Conservation (phyloP, 108 stramenopile genomes). For the Nannochloropsis salina region DNA sequence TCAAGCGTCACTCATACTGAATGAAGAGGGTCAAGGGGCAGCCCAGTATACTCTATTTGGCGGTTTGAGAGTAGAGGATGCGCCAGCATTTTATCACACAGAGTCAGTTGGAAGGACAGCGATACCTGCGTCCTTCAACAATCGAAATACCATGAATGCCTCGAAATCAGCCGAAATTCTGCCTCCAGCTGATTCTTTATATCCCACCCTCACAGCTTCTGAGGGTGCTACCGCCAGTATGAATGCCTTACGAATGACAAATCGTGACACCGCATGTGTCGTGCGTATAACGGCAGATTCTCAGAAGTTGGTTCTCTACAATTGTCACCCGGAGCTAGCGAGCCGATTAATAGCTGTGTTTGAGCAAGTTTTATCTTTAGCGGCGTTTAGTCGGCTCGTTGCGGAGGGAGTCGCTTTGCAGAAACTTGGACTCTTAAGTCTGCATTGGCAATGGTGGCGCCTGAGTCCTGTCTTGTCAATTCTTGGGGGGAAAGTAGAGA, state of each 20-base stretch:
- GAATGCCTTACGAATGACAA: slow-evolving; percentile 16
- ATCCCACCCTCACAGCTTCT: neutral
- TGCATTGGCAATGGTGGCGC: neutral
- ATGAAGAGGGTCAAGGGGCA: neutral
- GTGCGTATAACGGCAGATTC: neutral
- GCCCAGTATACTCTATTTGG: neutral
- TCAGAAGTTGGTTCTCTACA: neutral
- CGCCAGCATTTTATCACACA: neutral
- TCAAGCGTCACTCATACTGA: neutral
- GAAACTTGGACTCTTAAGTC: neutral
- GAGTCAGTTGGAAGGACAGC: too few species aligned
- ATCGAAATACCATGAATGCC: neutral
- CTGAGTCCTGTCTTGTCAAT: neutral
- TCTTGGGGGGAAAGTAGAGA: neutral
- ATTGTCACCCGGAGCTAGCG: slow-evolving; percentile 19
- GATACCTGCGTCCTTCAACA: neutral
- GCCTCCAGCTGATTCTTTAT: neutral
- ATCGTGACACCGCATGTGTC: neutral
- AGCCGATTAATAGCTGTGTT: neutral
- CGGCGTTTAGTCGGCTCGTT: neutral
- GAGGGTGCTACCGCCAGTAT: slow-evolving; percentile 3
- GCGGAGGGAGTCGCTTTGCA: neutral
- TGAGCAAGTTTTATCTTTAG: neutral
- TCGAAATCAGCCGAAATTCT: neutral
- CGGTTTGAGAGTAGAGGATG: neutral